phyloP scores from a whole-genome alignment of 2,329 filamentous ascomycete genomes.

The Fusarium hostae region DNA sequence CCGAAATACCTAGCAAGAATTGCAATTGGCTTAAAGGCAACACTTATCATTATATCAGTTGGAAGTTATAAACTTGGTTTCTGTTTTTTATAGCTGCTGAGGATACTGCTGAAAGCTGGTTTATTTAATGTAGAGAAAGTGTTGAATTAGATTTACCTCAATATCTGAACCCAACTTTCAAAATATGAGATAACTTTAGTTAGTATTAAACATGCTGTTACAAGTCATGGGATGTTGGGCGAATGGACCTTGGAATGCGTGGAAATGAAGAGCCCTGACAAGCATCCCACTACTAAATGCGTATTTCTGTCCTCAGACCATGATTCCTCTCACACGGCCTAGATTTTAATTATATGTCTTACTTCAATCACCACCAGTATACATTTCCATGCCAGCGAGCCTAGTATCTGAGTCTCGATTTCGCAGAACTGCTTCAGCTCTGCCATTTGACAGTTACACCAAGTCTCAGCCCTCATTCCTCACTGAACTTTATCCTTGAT shows the following conservation, averaged over 20 bases:
- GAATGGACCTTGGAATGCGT: not conserved
- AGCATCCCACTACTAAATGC: fast-evolving
- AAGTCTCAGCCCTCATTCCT: not conserved
- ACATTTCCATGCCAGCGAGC: fast-evolving
- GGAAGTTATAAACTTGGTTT: no score
- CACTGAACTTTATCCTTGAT: not conserved
- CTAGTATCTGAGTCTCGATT: fast-evolving
- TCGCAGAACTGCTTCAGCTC: no score
- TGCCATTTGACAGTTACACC: no score
- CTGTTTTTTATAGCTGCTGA: no score
- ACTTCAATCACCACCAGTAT: no score
- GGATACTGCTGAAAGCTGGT: no score
- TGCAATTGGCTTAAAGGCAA: not conserved
- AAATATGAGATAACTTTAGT: no score
- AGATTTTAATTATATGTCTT: not conserved
- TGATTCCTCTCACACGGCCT: not conserved
- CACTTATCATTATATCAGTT: no score
- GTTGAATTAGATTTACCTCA: no score
- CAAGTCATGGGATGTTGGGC: no score
- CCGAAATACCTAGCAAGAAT: fast-evolving
- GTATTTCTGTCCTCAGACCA: fast-evolving
- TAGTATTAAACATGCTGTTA: no score
- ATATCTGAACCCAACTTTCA: fast-evolving
- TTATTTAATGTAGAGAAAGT: no score
- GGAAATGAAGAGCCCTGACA: not conserved